These are phyloP conservation scores for Nicotiana obtusifolia DNA, from an alignment of 257 asterid species.

Conservation along the genomic window DNA sequence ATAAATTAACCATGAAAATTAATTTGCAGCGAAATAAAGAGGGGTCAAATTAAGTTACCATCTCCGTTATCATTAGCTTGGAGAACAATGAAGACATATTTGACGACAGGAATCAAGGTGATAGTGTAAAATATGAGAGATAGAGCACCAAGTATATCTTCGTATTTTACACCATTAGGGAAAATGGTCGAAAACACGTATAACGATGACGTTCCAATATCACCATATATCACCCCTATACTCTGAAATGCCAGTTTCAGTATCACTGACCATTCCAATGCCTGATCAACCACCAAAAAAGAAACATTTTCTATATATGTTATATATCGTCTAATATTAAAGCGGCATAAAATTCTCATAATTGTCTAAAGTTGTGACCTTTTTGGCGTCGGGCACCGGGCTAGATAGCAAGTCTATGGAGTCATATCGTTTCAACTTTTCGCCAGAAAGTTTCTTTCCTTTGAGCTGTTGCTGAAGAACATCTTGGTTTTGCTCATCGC, in stretches of 20 bases:
- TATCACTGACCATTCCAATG: background rate
- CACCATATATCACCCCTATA: slow-evolving; percentile 39
- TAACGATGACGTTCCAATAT: slow-evolving; percentile 27
- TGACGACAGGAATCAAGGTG: slow-evolving; percentile 29
- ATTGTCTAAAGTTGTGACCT: background rate
- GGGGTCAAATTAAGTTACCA: slow-evolving; percentile 17
- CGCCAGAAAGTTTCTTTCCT: background rate
- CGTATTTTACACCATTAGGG: slow-evolving; percentile 3
- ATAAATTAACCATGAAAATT: no score
- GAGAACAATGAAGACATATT: slow-evolving; percentile 32
- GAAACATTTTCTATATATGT: background rate
- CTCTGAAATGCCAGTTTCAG: slow-evolving; percentile 32
- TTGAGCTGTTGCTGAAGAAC: background rate
- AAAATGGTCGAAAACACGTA: background rate
- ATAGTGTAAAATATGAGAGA: slow-evolving; percentile 29
- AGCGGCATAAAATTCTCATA: background rate
- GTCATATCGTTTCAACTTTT: background rate
- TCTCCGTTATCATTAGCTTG: slow-evolving; percentile 37
- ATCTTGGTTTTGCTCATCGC: background rate
- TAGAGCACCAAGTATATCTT: slow-evolving; percentile 25
- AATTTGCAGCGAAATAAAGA: no score
- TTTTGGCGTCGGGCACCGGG: background rate
- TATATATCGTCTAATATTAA: no score
- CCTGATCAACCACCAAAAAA: background rate
- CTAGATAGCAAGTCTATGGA: slow-evolving; percentile 5